Evolutionary conservation across 306 rosid genomes (phyloP).

Genomic region (Lupinus albus): DNA sequence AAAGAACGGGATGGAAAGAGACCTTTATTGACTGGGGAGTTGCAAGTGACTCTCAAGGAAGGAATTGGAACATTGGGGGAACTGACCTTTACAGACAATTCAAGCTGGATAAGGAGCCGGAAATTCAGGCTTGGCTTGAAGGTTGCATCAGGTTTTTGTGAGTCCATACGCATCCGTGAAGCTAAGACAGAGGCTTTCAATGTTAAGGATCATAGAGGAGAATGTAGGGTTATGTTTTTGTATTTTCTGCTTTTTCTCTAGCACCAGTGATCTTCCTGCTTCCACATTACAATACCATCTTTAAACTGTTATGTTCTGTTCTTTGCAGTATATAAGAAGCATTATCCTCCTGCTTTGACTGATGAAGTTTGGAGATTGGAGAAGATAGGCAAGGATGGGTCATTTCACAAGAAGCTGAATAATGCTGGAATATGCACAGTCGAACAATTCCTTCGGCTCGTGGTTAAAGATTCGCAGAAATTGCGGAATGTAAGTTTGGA

Average conservation of each 20-base stretch:
- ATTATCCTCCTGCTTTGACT: slow-evolving; percentile 83
- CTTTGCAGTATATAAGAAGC: slow-evolving; percentile 92
- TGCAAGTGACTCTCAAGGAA: slow-evolving; percentile 90
- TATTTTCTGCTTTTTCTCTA: slow-evolving; percentile 33
- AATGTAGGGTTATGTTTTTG: slow-evolving; percentile 63
- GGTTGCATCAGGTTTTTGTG: slow-evolving; percentile 76
- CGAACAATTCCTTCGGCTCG: slow-evolving; percentile 88
- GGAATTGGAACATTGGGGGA: slow-evolving; percentile 97
- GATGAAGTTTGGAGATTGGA: slow-evolving; percentile 99
- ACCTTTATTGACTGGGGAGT: slow-evolving; percentile 91
- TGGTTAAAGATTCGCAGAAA: slow-evolving; percentile 72
- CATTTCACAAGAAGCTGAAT: slow-evolving; percentile 91
- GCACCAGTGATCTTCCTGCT: slow-evolving; percentile 18
- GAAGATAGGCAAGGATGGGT: slow-evolving; percentile 98
- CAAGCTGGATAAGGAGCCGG: slow-evolving; percentile 99
- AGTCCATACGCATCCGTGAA: slow-evolving; percentile 82
- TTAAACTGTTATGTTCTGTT: slow-evolving; percentile 31
- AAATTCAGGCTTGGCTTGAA: slow-evolving; percentile 95
- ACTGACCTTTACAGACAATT: slow-evolving; percentile 88
- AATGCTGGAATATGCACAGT: slow-evolving; percentile 56
- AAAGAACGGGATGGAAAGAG: slow-evolving; percentile 98
- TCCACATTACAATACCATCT: neutral
- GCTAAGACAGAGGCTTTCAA: slow-evolving; percentile 99
- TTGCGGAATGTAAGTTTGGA: slow-evolving; percentile 73
- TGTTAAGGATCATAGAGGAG: slow-evolving; percentile 99